Evolutionary conservation across 148 eudicot genomes (phyloP).

Genomic region (Rhododendron ovatum): DNA sequence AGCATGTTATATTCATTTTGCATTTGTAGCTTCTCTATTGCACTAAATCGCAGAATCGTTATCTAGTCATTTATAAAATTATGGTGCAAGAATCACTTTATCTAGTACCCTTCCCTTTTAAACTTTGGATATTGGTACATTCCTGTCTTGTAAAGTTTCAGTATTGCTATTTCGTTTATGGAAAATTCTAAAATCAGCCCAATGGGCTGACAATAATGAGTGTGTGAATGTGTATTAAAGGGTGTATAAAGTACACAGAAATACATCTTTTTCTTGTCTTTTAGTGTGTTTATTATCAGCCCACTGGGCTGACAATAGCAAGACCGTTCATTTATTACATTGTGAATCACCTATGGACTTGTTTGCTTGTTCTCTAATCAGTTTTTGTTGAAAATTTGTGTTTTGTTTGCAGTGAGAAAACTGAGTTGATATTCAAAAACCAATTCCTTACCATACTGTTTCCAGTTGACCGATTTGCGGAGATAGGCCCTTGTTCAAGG

Average conservation of each 20-base stretch:
- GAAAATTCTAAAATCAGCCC: too few species aligned
- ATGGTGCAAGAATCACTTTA: neutral
- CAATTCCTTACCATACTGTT: slow-evolving; percentile 74
- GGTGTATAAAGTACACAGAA: too few species aligned
- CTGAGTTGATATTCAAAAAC: slow-evolving; percentile 58
- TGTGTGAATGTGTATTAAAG: too few species aligned
- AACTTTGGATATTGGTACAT: neutral
- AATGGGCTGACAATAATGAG: too few species aligned
- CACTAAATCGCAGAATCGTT: neutral
- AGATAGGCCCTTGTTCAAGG: slow-evolving; percentile 86
- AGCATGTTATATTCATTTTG: neutral
- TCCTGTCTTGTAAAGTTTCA: neutral
- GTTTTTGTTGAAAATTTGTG: slow-evolving; percentile 6
- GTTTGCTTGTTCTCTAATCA: neutral
- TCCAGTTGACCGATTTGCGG: slow-evolving; percentile 84
- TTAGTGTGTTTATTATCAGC: too few species aligned
- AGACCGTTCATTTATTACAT: too few species aligned
- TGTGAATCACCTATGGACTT: slow-evolving; percentile 8
- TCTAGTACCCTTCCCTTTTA: neutral
- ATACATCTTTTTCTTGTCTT: too few species aligned
- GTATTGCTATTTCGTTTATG: neutral
- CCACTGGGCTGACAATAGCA: too few species aligned
- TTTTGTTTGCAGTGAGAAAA: slow-evolving; percentile 64
- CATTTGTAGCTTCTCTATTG: neutral
- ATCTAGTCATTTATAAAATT: neutral